Conservation (phyloP, 257 asterid species). For the Solanum piurae region DNA sequence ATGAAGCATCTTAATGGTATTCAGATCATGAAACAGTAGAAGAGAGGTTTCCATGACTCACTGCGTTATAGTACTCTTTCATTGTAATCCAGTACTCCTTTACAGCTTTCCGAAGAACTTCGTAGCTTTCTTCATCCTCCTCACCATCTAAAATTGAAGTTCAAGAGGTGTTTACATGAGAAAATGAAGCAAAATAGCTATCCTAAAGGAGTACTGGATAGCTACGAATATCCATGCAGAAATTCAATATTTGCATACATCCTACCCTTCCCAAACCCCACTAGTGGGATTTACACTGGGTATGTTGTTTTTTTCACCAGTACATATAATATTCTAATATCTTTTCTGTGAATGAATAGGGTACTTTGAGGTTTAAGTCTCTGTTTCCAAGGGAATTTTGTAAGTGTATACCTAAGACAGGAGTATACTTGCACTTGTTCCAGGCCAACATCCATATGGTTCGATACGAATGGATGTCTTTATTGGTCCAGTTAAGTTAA, state of each 20-base stretch:
- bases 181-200: not conserved
- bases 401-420: not conserved
- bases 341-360: not conserved
- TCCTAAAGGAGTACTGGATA: not conserved
- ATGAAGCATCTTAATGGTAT: not conserved
- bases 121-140: conserved; percentile 36
- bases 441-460: not conserved
- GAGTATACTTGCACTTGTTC: not conserved
- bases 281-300: not conserved
- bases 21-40: not conserved
- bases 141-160: conserved; percentile 30
- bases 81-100: conserved; percentile 44
- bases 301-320: not conserved
- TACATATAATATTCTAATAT: not conserved
- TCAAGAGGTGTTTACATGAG: not conserved
- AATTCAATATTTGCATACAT: not conserved
- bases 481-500: not conserved
- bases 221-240: not conserved
- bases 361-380: not conserved
- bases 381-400: not conserved
- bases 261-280: not conserved
- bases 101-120: conserved; percentile 47
- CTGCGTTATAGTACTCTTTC: conserved; percentile 70
- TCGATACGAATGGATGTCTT: not conserved
- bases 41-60: conserved; percentile 16